Evolutionary conservation across 2,329 filamentous ascomycete species (phyloP).

Genomic region (Aspergillus sergii): DNA sequence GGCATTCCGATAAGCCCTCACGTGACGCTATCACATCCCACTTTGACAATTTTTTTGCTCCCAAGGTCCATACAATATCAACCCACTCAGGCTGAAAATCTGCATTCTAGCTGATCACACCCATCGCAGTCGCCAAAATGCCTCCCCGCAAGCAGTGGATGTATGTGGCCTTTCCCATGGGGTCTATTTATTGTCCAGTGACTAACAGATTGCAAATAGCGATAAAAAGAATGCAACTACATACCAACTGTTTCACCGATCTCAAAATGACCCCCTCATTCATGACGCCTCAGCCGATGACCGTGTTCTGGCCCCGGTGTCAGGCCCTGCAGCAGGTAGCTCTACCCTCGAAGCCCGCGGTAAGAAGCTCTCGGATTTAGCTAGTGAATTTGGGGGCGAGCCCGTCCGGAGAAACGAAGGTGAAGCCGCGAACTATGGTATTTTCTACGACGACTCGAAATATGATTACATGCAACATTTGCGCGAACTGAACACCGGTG

Average conservation of each 20-base stretch:
- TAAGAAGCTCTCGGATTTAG: conserved; percentile 76
- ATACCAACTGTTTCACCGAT: conserved; percentile 91
- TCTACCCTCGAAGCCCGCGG: conserved; percentile 38
- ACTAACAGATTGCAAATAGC: conserved; percentile 46
- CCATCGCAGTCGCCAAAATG: conserved; percentile 57
- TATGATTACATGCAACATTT: conserved; percentile 99
- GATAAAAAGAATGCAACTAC: conserved; percentile 92
- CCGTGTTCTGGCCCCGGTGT: conserved; percentile 80
- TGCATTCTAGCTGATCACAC: background rate
- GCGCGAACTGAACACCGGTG: conserved; percentile 75
- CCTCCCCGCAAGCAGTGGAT: conserved; percentile 74
- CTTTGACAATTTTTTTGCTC: conserved; percentile 15
- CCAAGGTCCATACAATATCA: conserved; percentile 2
- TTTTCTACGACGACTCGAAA: conserved; percentile 91
- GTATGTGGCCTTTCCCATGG: conserved; percentile 47
- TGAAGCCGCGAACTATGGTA: conserved; percentile 89
- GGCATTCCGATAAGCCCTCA: conserved; percentile 29
- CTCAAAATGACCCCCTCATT: conserved; percentile 96
- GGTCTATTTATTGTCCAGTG: background rate
- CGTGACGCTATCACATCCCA: conserved; percentile 32
- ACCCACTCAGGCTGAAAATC: background rate
- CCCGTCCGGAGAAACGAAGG: conserved; percentile 85
- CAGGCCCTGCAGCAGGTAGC: conserved; percentile 36
- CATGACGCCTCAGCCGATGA: conserved; percentile 86
- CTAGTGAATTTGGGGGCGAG: conserved; percentile 68